A percentile compares a stretch with the other conserved stretches of the same genome.
Conservation (phyloP, 2,329 filamentous ascomycete genomes). For the Blumeria hordei region DNA sequence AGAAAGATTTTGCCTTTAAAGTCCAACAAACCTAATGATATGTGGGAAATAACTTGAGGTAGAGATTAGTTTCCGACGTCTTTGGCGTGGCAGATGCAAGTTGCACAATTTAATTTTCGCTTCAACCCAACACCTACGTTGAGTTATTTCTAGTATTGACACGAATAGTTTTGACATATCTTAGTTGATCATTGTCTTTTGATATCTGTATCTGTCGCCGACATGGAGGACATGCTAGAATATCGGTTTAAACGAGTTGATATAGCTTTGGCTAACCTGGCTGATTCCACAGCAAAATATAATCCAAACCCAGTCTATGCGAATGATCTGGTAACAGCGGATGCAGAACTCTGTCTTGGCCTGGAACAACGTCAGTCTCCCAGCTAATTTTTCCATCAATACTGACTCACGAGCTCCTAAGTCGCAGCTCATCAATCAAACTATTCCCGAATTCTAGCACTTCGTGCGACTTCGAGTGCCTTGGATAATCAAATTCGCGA, state of each 20-base stretch:
- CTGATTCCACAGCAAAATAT: conserved; percentile 63
- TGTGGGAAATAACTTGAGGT: too few relatives aligned
- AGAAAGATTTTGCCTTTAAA: too few relatives aligned
- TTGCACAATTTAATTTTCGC: too few relatives aligned
- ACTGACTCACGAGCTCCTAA: conserved; percentile 13
- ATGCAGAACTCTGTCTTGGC: conserved; percentile 39
- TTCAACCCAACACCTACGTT: too few relatives aligned
- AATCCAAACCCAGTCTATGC: conserved; percentile 47
- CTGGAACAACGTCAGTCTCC: conserved; percentile 33
- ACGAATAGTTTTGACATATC: too few relatives aligned
- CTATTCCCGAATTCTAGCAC: conserved; percentile 37
- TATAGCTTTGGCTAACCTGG: conserved; percentile 39
- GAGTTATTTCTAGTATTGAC: too few relatives aligned
- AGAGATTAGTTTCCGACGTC: too few relatives aligned
- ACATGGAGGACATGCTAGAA: conserved; percentile 39
- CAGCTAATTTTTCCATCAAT: background rate
- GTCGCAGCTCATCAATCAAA: conserved; percentile 57
- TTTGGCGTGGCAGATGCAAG: too few relatives aligned
- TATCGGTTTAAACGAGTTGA: conserved; percentile 40
- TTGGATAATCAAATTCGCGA: conserved; percentile 52
- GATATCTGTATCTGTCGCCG: background rate
- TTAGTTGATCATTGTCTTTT: too few relatives aligned
- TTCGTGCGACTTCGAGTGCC: conserved; percentile 38
- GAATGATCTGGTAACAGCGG: conserved; percentile 44
- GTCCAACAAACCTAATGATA: too few relatives aligned